Percentiles rank a stretch among this genome's conserved stretches.
phyloP scores from a whole-genome alignment of 805 yeast genomes.

The Sporopachydermia lactativora region DNA sequence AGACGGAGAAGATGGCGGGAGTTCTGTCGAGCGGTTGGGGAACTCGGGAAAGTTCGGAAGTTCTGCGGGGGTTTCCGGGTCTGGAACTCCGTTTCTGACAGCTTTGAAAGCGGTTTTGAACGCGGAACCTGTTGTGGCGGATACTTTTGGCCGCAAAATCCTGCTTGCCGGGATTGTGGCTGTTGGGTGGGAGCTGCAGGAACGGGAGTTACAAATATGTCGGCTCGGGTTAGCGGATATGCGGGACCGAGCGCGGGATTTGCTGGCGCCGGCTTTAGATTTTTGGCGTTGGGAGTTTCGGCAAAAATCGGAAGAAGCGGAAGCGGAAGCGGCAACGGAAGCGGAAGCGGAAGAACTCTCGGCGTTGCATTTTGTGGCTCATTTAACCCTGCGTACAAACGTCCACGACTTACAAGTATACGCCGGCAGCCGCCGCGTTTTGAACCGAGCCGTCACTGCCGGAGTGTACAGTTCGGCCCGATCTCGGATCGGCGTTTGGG shows the following conservation, averaged over 20 bases:
- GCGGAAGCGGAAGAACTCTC: background rate
- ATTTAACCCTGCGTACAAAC: conserved; percentile 54
- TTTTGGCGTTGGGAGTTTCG: conserved; percentile 29
- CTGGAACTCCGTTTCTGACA: conserved; percentile 32
- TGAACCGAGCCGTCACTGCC: conserved; percentile 48
- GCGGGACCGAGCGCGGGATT: conserved; percentile 52
- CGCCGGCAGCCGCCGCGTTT: conserved; percentile 74
- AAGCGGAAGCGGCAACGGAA: background rate
- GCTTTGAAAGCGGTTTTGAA: conserved; percentile 45
- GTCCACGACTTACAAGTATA: conserved; percentile 68
- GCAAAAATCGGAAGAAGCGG: conserved; percentile 2
- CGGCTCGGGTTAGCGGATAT: conserved; percentile 26
- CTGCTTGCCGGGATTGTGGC: conserved; percentile 54
- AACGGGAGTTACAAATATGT: conserved; percentile 47
- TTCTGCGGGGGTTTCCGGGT: no score
- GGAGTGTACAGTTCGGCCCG: conserved; percentile 35
- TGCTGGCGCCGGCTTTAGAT: conserved; percentile 55
- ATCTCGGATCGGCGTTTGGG: conserved; percentile 38
- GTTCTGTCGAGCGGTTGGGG: no score
- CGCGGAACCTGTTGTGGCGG: conserved; percentile 31
- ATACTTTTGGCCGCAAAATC: conserved; percentile 52
- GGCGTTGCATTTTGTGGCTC: conserved; percentile 61
- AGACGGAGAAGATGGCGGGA: conserved; percentile 17
- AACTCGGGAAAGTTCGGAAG: no score
- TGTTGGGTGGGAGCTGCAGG: conserved; percentile 59